Percentiles rank a stretch among this genome's conserved stretches.
Evolutionary conservation across 176 grass and related monocot genomes (phyloP).

Genomic region (Zea mays): Zm-B73-REFERENCE-NAM-5.0 NC_050100.1:213277001-213277500

Average conservation of each 20-base stretch:
- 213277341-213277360: slow-evolving; percentile 78
- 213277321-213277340: slow-evolving; percentile 86
- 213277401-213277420: slow-evolving; percentile 79
- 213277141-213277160: slow-evolving; percentile 33
- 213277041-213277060: slow-evolving; percentile 78
- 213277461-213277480: background rate
- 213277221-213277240: slow-evolving; percentile 88
- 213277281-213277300: slow-evolving; percentile 74
- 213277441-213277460: background rate
- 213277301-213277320: slow-evolving; percentile 83
- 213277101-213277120: background rate
- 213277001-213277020: slow-evolving; percentile 87
- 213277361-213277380: slow-evolving; percentile 98
- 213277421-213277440: background rate
- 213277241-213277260: slow-evolving; percentile 93
- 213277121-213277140: background rate
- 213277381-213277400: slow-evolving; percentile 97
- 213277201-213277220: slow-evolving; percentile 79
- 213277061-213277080: slow-evolving; percentile 54
- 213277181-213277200: slow-evolving; percentile 75
- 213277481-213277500: no score
- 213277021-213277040: slow-evolving; percentile 70
- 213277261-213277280: slow-evolving; percentile 95
- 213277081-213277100: no score
- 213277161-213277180: slow-evolving; percentile 88